Base-by-base conservation (phyloP, 352 stramenopile genomes). In the Globisporangium heterothallicum region DNA sequence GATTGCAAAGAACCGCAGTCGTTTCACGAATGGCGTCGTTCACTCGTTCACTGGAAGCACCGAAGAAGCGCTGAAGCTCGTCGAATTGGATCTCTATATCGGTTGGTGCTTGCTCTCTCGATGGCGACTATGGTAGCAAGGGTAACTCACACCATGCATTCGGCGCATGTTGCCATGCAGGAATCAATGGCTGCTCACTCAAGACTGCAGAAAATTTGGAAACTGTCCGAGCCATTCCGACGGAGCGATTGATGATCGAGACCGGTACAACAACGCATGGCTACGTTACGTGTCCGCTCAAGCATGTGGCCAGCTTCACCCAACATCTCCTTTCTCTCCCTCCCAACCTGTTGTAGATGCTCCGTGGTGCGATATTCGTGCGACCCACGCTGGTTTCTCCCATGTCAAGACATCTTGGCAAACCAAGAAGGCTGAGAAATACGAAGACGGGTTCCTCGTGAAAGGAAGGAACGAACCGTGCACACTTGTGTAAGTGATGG, bases 401-500 rank as follows among this genome's bases (percentile, higher is more conserved):
- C 86, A 95, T 49, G 75, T 99, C 14, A 67, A 89, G 58, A 98
- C 92, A 5, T 76, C 62, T 6, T 98, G 94, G 76, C 56, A 74
- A 14, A 83, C 67, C 10, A 96, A 95, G 54, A 97, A 97, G 49
- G 83, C 97, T 24, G 96, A 98, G 32, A 98, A 98, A 58, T 96
- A 96, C 53, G 72, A 87, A 49, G 50, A 53, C 8, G 67, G 75
- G 0, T 86, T 69, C 44, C 76, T 92, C 24, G 92, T 99, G 19
- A 99, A 99, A 67, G 90, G 94, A 26, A 68, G 96, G 7, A 97
- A 97, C 53, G 96, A 99, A 66, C 95, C 95, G 6, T 98, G 92
- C 70, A 91, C 96, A 19, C 84, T 99, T 34, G 72, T 96, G 68
- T 97, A 96, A 61, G 90, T 97, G 30, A 36, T 36, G 9, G 30